These are phyloP conservation scores for Glonium stellatum DNA, from an alignment of 495 filamentous ascomycete species.

Conservation along the genomic window DNA sequence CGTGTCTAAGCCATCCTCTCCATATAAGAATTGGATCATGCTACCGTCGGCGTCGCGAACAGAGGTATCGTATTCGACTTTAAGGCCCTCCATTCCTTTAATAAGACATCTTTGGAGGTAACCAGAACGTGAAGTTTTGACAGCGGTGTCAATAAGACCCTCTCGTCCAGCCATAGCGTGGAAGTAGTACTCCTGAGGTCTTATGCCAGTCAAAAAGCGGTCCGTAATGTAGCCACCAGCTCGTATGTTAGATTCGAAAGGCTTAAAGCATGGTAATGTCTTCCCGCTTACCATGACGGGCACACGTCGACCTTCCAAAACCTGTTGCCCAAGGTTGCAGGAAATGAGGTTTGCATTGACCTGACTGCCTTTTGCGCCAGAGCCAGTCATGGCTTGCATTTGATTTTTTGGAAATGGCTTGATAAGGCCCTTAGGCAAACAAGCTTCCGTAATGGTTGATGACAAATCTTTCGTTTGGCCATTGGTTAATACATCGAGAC, in stretches of 20 bases:
- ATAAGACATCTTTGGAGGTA: constrained; percentile 97
- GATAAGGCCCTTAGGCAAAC: constrained; percentile 72
- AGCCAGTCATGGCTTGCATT: constrained; percentile 97
- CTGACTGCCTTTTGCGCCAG: constrained; percentile 84
- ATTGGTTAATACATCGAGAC: constrained; percentile 80
- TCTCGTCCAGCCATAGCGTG: constrained; percentile 99
- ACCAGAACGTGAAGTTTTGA: constrained; percentile 94
- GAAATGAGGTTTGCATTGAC: constrained; percentile 98
- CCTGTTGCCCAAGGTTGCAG: constrained; percentile 94
- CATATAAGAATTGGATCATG: constrained; percentile 91
- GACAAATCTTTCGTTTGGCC: constrained; percentile 63
- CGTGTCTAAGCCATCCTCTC: constrained; percentile 91
- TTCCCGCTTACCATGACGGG: constrained; percentile 98
- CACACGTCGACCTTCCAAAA: constrained; percentile 89
- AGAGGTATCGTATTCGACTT: constrained; percentile 85
- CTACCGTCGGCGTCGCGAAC: constrained; percentile 91
- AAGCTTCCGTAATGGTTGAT: constrained; percentile 65
- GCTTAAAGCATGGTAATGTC: constrained; percentile 87
- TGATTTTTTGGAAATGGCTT: constrained; percentile 96
- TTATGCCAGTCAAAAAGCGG: constrained; percentile 96
- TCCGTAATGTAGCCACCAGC: constrained; percentile 92
- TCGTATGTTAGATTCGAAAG: constrained; percentile 80
- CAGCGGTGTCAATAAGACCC: constrained; percentile 97
- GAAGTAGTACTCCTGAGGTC: constrained; percentile 98
- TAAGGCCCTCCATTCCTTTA: constrained; percentile 97